Evolutionary conservation across 2,329 filamentous ascomycete species (phyloP).

Genomic region (Alternaria triticina): DNA sequence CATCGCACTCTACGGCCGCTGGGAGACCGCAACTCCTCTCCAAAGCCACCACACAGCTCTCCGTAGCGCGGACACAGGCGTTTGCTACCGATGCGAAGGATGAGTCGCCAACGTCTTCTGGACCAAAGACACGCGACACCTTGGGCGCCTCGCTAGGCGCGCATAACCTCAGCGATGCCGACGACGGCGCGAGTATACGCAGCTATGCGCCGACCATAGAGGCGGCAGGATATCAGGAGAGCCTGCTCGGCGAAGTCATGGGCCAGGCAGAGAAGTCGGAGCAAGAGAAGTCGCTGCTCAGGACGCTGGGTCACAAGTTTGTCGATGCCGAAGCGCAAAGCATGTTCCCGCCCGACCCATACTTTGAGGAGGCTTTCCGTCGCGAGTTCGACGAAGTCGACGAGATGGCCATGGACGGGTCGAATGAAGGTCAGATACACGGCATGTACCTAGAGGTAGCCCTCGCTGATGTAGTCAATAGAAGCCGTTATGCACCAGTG

Average conservation of each 20-base stretch:
- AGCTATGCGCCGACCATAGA: slow-evolving; percentile 70
- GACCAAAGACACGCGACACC: slow-evolving; percentile 49
- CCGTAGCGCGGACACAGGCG: slow-evolving; percentile 77
- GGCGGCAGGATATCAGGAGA: slow-evolving; percentile 75
- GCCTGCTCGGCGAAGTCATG: slow-evolving; percentile 76
- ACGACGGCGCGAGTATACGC: slow-evolving; percentile 70
- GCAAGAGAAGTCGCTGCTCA: slow-evolving; percentile 72
- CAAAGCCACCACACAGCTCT: slow-evolving; percentile 83
- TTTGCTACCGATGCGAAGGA: slow-evolving; percentile 63
- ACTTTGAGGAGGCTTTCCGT: slow-evolving; percentile 69
- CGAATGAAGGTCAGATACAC: slow-evolving; percentile 65
- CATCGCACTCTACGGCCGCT: slow-evolving; percentile 51
- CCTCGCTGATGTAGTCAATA: slow-evolving; percentile 40
- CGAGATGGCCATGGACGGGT: slow-evolving; percentile 59
- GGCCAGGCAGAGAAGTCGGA: slow-evolving; percentile 65
- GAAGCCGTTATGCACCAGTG: slow-evolving; percentile 69
- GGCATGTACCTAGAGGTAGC: slow-evolving; percentile 19
- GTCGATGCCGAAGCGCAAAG: slow-evolving; percentile 62
- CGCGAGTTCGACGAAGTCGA: slow-evolving; percentile 80
- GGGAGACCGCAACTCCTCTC: slow-evolving; percentile 57
- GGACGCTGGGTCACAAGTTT: slow-evolving; percentile 66
- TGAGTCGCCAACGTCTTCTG: slow-evolving; percentile 33
- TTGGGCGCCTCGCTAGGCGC: slow-evolving; percentile 49
- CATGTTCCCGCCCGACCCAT: slow-evolving; percentile 53
- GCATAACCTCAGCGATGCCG: slow-evolving; percentile 60